phyloP scores from a whole-genome alignment of 768 basidiomycete genomes.

The Mycena olivaceomarginata region DNA sequence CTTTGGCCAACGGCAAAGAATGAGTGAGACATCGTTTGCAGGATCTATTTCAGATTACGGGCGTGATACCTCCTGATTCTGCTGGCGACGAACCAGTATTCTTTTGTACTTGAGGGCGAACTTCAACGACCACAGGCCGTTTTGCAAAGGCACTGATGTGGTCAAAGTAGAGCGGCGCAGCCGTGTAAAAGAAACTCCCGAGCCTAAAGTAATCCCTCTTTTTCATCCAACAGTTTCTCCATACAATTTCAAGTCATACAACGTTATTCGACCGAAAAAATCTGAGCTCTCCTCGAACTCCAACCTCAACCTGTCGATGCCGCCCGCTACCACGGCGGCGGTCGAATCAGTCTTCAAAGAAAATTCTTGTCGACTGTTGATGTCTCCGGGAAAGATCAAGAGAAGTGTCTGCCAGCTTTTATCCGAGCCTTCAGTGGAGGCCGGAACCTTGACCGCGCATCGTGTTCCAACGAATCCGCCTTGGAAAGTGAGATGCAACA shows the following conservation, averaged over 20 bases:
- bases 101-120: too few relatives aligned
- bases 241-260: slow-evolving; percentile 39
- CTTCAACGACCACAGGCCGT: too few relatives aligned
- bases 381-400: slow-evolving; percentile 86
- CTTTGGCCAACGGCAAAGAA: slow-evolving; percentile 20
- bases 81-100: neutral
- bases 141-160: too few relatives aligned
- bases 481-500: slow-evolving; percentile 83
- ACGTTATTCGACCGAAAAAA: slow-evolving; percentile 80
- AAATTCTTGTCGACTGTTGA: slow-evolving; percentile 84
- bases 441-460: slow-evolving; percentile 69
- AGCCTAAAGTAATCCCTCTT: neutral
- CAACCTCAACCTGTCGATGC: slow-evolving; percentile 73
- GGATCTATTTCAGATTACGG: neutral
- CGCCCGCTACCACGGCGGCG: slow-evolving; percentile 46
- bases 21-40: neutral
- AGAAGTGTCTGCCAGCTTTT: slow-evolving; percentile 71
- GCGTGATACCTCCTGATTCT: neutral
- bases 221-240: slow-evolving; percentile 16
- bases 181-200: neutral
- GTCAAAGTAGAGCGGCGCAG: too few relatives aligned
- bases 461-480: slow-evolving; percentile 89
- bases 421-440: slow-evolving; percentile 47
- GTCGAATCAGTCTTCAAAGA: slow-evolving; percentile 55
- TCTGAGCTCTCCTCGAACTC: slow-evolving; percentile 90